Evolutionary conservation across 352 stramenopile genomes (phyloP), one percentile per base, ranked within the genome.

Genomic region (Phytophthora europaea): DNA sequence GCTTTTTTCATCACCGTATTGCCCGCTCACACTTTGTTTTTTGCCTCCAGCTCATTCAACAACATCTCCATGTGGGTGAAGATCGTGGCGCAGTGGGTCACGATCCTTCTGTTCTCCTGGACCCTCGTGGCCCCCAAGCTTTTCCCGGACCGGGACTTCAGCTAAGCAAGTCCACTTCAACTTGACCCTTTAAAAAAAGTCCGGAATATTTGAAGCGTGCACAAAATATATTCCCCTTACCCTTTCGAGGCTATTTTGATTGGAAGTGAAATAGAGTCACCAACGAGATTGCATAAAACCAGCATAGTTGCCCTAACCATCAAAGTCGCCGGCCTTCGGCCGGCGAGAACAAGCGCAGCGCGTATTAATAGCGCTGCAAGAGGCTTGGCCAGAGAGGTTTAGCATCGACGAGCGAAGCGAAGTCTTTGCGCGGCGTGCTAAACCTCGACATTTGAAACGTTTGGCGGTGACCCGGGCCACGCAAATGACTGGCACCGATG

Each of bases 41-140:
- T 20, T 20, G 4, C 0, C 10, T 20, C 15, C 23, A 85, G 72
- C n/a, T 75, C 79, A 3, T 84, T 67, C 52, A 92, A 92, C 36
- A 84, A 89, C 15, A 81, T 97, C 1, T 97, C 88, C 18, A 99
- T 99, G 96, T 99, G 96, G 95, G 95, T 99, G 62, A 95, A 99
- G 47, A 97, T 98, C 76, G 78, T 86, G 12, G 89, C 93, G 23
- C 97, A 99, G 66, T 99, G 97, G 96, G 66, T 98, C 50, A 94
- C 90, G n/a, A 88, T 98, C 40, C 59, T 93, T 13, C 72, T 99
- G 2, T 99, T 99, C 74, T 72, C 92, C 8, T 99, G 97, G 98
- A 99, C 97, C 13, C 78, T 99, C 20, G 53, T 98, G 3, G 97
- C 97, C 1, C 97, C 97, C 2, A 93, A 89, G 63, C 59, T 99